A percentile compares a stretch with the other conserved stretches of the same genome.
Evolutionary conservation across 108 stramenopile species (phyloP).

Genomic region (Heterococcus sp.): DNA sequence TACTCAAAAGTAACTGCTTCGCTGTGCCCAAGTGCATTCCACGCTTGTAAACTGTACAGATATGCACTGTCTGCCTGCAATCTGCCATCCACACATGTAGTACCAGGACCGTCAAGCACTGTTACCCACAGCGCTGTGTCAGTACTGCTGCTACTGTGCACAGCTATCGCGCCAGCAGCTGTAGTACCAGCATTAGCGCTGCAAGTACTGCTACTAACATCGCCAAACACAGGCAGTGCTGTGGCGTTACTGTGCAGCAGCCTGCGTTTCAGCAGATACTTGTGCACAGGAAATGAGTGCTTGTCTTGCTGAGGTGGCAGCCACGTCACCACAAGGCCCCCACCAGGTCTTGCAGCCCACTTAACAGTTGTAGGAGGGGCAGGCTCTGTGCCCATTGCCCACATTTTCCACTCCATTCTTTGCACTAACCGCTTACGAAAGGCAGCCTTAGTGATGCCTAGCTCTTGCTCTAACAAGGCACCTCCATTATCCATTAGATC

Average conservation of each 20-base stretch:
- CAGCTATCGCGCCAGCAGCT: neutral
- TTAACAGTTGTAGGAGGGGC: neutral
- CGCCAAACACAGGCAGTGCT: neutral
- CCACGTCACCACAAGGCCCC: neutral
- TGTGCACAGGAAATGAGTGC: constrained; percentile 60
- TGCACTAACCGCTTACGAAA: constrained; percentile 60
- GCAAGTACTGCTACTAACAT: neutral
- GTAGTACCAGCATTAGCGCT: neutral
- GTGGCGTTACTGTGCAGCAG: neutral
- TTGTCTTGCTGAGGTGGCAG: neutral
- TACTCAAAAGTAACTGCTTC: neutral
- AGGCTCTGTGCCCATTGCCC: constrained; percentile 36
- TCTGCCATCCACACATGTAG: constrained; percentile 10
- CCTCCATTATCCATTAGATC: constrained; percentile 61
- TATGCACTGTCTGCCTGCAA: constrained; percentile 11
- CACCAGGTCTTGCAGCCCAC: neutral
- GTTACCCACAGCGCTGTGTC: constrained; percentile 4
- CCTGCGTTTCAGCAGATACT: constrained; percentile 60
- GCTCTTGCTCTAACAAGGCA: constrained; percentile 50
- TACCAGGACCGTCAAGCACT: constrained; percentile 11
- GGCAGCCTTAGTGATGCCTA: constrained; percentile 56
- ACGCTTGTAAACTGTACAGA: neutral
- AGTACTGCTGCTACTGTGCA: neutral
- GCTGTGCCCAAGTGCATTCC: neutral
- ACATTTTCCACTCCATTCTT: constrained; percentile 39